Conservation (phyloP, 306 rosid species). For the Ammopiptanthus mongolicus region DNA sequence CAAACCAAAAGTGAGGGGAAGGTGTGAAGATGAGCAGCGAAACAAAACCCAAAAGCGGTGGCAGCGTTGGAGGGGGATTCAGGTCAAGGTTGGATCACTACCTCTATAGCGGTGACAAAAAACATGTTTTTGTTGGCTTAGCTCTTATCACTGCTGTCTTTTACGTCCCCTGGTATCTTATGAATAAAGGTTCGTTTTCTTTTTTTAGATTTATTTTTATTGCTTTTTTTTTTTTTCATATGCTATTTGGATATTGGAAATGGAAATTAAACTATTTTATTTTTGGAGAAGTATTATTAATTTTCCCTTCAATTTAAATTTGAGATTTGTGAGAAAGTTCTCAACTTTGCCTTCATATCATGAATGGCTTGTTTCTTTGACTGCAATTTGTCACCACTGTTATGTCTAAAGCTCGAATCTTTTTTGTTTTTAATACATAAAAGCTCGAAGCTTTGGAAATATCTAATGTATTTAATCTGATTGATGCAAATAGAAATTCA, state of each 20-base stretch:
- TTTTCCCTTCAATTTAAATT: background rate
- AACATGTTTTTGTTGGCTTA: slow-evolving; percentile 73
- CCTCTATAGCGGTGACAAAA: slow-evolving; percentile 82
- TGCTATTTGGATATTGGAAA: background rate
- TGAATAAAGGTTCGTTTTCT: slow-evolving; percentile 53
- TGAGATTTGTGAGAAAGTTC: background rate
- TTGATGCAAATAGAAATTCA: background rate
- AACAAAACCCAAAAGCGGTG: slow-evolving; percentile 28
- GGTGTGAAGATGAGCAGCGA: slow-evolving; percentile 48
- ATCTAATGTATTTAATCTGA: background rate
- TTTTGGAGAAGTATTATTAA: background rate
- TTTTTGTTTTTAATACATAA: too few relatives aligned
- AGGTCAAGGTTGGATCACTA: slow-evolving; percentile 56
- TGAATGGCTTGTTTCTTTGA: too few relatives aligned
- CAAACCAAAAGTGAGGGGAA: background rate
- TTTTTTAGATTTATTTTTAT: too few relatives aligned
- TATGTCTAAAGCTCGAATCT: background rate
- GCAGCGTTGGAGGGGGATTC: slow-evolving; percentile 39
- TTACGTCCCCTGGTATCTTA: slow-evolving; percentile 65
- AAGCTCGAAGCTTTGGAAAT: background rate
- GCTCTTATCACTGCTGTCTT: slow-evolving; percentile 59
- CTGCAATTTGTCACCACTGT: background rate
- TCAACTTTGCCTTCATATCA: too few relatives aligned
- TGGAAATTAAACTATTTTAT: background rate
- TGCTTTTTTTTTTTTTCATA: background rate